A percentile compares a stretch with the other conserved stretches of the same genome.
These are phyloP conservation scores for Trichophaea hybrida DNA, from an alignment of 2,329 filamentous ascomycete genomes.

Conservation along the genomic window DNA sequence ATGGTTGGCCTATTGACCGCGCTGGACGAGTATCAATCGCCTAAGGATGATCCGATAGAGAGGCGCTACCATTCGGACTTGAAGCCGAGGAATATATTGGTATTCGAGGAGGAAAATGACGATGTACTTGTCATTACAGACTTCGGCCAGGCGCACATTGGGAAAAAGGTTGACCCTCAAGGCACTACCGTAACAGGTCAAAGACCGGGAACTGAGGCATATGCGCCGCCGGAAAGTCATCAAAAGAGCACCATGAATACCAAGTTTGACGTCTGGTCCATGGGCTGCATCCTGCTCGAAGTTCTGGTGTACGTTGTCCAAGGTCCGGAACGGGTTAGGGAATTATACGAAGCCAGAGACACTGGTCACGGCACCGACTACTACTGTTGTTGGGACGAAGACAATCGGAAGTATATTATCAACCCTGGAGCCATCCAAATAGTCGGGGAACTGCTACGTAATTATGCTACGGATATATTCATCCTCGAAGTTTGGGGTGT, in stretches of 20 bases:
- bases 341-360: neutral
- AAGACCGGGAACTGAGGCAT: neutral
- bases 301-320: neutral
- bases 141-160: conserved; percentile 2
- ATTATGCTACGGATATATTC: too few relatives aligned
- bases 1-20: neutral
- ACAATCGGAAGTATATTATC: too few relatives aligned
- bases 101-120: neutral
- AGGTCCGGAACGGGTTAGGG: neutral
- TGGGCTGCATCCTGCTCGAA: conserved; percentile 3
- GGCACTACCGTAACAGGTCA: neutral
- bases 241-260: neutral
- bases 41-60: neutral
- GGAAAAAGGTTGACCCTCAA: neutral
- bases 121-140: neutral
- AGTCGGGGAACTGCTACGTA: too few relatives aligned
- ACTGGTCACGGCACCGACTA: neutral
- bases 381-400: neutral
- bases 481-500: too few relatives aligned
- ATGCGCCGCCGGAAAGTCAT: neutral
- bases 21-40: neutral
- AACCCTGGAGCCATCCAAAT: too few relatives aligned
- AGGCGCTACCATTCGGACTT: conserved; percentile 1
- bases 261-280: neutral
- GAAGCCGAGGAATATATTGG: conserved; percentile 2